Percentiles rank a stretch among this genome's conserved stretches.
These are phyloP conservation scores for Rhizopus sp. DNA, from an alignment of 371 early-diverging fungal genomes.

Conservation along the genomic window DNA sequence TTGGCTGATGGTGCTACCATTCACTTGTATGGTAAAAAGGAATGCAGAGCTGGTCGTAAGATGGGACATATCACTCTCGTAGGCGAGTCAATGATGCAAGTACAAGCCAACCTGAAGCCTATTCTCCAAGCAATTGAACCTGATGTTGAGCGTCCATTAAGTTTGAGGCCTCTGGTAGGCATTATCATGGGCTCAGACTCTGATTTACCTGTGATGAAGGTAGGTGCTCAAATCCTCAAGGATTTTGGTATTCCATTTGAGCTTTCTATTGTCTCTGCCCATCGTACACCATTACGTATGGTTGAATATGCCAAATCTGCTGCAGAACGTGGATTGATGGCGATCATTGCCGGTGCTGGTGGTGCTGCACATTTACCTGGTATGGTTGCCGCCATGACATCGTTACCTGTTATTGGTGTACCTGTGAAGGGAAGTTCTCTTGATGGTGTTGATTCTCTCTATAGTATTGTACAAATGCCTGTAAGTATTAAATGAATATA, in stretches of 20 bases:
- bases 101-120: slow-evolving; percentile 60
- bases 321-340: slow-evolving; percentile 87
- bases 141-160: slow-evolving; percentile 46
- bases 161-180: slow-evolving; percentile 79
- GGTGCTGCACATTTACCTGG: slow-evolving; percentile 98
- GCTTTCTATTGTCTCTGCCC: slow-evolving; percentile 93
- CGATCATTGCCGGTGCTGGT: slow-evolving; percentile 96
- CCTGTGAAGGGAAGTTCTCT: slow-evolving; percentile 91
- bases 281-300: slow-evolving; percentile 94
- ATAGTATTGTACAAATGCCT: slow-evolving; percentile 98
- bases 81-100: slow-evolving; percentile 78
- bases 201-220: slow-evolving; percentile 92
- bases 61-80: slow-evolving; percentile 97
- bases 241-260: slow-evolving; percentile 93
- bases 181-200: slow-evolving; percentile 98
- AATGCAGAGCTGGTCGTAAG: slow-evolving; percentile 86
- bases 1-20: slow-evolving; percentile 83
- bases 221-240: slow-evolving; percentile 84
- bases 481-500: slow-evolving; percentile 48
- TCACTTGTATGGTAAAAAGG: slow-evolving; percentile 93
- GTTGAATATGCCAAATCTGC: slow-evolving; percentile 88
- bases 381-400: slow-evolving; percentile 96
- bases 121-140: slow-evolving; percentile 68
- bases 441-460: slow-evolving; percentile 94
- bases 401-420: slow-evolving; percentile 96